Evolutionary conservation across 305 asterid species (phyloP).

Genomic region (Fraxinus platypoda): DNA sequence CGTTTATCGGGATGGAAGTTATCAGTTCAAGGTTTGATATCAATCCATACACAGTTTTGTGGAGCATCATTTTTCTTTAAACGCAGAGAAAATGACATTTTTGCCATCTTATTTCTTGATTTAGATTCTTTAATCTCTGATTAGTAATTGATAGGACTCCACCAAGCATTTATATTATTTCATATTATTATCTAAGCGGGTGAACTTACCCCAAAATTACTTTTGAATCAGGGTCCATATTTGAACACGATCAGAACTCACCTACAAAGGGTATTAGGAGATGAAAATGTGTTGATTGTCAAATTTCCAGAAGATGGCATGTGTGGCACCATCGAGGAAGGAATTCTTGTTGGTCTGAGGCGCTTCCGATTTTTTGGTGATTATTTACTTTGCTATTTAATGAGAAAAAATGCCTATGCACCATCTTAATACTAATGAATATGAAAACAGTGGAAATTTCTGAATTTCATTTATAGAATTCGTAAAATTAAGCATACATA

Average conservation of each 20-base stretch:
- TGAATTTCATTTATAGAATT: no score
- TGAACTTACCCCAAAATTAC: neutral
- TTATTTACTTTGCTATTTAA: neutral
- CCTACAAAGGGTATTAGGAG: constrained; percentile 70
- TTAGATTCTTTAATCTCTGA: neutral
- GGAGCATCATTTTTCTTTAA: constrained; percentile 4
- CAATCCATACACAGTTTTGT: constrained; percentile 1
- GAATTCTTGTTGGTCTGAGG: constrained; percentile 65
- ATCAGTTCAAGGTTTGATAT: constrained; percentile 57
- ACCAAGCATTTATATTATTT: neutral
- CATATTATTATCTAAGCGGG: neutral
- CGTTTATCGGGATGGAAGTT: constrained; percentile 46
- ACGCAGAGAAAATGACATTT: neutral
- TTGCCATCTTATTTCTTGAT: neutral
- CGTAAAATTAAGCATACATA: neutral
- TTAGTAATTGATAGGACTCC: neutral
- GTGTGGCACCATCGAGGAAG: constrained; percentile 35
- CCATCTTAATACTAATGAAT: neutral
- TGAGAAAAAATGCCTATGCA: neutral
- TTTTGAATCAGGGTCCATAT: constrained; percentile 70
- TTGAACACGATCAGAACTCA: constrained; percentile 58
- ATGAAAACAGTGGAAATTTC: neutral
- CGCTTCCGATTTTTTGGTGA: constrained; percentile 71
- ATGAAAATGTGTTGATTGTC: constrained; percentile 67
- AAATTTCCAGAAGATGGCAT: constrained; percentile 42